These are phyloP conservation scores for Botrytis hyacinthi DNA, from an alignment of 2,329 filamentous ascomycete genomes.

Conservation along the genomic window DNA sequence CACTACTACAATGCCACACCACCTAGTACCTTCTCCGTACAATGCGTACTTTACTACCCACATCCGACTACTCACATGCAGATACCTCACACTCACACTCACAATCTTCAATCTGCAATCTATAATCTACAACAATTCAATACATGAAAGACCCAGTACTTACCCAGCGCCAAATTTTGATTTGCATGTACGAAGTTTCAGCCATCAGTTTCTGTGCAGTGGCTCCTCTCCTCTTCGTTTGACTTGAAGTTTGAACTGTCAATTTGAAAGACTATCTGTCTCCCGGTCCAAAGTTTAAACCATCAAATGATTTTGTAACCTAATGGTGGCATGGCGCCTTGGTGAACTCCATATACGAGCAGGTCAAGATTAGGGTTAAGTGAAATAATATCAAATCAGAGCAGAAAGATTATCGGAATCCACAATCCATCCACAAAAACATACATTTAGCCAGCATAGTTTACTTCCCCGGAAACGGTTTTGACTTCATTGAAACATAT, in stretches of 20 bases:
- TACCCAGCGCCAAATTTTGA: not conserved
- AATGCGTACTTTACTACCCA: not conserved
- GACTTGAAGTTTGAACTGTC: not conserved
- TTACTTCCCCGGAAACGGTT: conserved; percentile 11
- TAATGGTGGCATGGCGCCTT: not conserved
- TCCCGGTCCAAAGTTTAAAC: conserved; percentile 4
- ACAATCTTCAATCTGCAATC: not conserved
- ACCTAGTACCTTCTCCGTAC: not conserved
- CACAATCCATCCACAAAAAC: not conserved
- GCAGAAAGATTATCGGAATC: not conserved
- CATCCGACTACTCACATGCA: not conserved
- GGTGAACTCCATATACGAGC: not conserved
- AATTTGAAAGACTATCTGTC: not conserved
- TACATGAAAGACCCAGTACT: not conserved
- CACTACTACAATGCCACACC: not conserved
- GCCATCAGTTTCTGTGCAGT: not conserved
- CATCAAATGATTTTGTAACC: not conserved
- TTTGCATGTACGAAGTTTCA: not conserved
- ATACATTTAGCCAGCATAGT: not conserved
- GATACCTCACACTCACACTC: not conserved
- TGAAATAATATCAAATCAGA: not conserved
- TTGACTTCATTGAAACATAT: conserved; percentile 1
- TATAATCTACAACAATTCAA: not conserved
- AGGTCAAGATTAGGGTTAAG: not conserved
- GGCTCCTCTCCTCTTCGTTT: not conserved